Evolutionary conservation across 192 early-diverging fungal species (phyloP), one percentile per base, ranked within the genome.

Genomic region (Phycomyces blakesleeanus): DNA sequence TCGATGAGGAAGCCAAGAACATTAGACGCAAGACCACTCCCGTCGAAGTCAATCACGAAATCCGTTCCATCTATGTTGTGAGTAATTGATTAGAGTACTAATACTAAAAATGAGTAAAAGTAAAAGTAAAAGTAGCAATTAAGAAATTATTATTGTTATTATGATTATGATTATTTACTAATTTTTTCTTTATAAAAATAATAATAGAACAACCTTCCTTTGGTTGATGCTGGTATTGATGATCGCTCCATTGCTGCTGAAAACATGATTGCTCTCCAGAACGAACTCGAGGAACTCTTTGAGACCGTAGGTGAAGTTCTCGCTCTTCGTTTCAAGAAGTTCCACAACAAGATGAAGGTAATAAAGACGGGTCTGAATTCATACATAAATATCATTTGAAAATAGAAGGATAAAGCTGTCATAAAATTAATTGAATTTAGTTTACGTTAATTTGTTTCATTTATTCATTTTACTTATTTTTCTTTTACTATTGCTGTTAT

Each of bases 21-120:
- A 75, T 87, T 27, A 76, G 84, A 68, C 74, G 83, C 60, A 81
- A 76, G 65, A 64, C 63, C 1, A 49, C 55, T 2, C 10, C 84
- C 3, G 67, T 63, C 12, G 61, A 64, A 5, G 24, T 52, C n/a
- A 63, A 76, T 18, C 80, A 81, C 51, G 55, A 57, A 16, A 54
- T 55, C 15, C 70, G 78, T 62, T 71, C 67, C 40, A 84, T 87
- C 51, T 84, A 84, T 51, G 79, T 71, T 34, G 83, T 85, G 74
- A 59, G 78, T 80, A 49, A n/a, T n/a, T n/a, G n/a, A n/a, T n/a
- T n/a, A n/a, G n/a, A n/a, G n/a, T n/a, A n/a, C n/a, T n/a, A n/a
- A n/a, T n/a, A n/a, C n/a, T n/a, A n/a, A n/a, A n/a, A n/a, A n/a
- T n/a, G n/a, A n/a, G n/a, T n/a, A n/a, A n/a, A n/a, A n/a, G n/a